Conservation (phyloP, 768 basidiomycete species). For the Cystofilobasidium capitatum region DNA sequence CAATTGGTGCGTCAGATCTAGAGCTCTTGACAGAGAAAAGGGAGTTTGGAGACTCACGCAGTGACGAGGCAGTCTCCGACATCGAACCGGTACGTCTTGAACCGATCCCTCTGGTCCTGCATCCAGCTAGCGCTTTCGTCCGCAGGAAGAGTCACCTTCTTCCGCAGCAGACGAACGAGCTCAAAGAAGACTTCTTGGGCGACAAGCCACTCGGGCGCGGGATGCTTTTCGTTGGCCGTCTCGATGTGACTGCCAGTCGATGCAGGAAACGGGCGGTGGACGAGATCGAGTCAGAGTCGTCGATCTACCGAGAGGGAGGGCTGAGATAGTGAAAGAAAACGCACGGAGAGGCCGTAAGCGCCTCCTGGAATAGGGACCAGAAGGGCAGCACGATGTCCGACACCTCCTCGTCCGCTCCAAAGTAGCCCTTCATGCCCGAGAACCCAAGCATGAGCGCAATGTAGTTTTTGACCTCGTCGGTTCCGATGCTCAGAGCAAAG, state of each 20-base stretch:
- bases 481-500: conserved; percentile 56
- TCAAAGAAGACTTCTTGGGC: conserved; percentile 71
- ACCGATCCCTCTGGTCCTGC: conserved; percentile 44
- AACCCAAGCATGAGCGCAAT: conserved; percentile 62
- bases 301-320: background rate
- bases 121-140: conserved; percentile 52
- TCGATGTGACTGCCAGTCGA: conserved; percentile 30
- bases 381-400: conserved; percentile 73
- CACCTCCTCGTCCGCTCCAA: conserved; percentile 74
- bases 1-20: background rate
- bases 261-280: conserved; percentile 27
- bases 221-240: conserved; percentile 10
- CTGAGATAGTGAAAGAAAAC: background rate
- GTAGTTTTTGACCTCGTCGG: conserved; percentile 56
- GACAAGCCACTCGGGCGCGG: conserved; percentile 36
- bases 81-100: conserved; percentile 48
- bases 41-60: conserved; percentile 45
- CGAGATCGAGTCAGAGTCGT: background rate
- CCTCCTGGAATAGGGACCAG: conserved; percentile 86
- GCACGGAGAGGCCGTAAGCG: conserved; percentile 42
- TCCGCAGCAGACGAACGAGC: conserved; percentile 58
- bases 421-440: conserved; percentile 63
- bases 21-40: background rate
- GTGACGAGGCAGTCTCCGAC: conserved; percentile 81
- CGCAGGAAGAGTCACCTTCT: conserved; percentile 65